These are phyloP conservation scores for Cutaneotrichosporon spelunceum DNA, from an alignment of 1,284 basidiomycete species.

Conservation along the genomic window DNA sequence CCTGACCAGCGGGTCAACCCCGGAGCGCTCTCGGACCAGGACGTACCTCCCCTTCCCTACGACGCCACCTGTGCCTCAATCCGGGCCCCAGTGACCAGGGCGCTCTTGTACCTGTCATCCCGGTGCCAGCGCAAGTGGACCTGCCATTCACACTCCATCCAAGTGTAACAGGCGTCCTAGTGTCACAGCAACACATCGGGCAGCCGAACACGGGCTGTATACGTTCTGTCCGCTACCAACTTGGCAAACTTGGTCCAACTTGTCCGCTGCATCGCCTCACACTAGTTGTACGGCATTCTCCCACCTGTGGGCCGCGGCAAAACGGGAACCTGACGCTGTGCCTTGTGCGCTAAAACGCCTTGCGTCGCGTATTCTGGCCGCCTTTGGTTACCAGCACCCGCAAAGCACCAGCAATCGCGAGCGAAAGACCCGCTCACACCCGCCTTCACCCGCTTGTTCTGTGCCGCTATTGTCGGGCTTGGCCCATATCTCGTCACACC, in stretches of 20 bases:
- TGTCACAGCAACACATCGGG: no score
- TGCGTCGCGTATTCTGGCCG: neutral
- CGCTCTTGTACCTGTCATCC: neutral
- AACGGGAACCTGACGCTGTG: neutral
- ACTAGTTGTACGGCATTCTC: neutral
- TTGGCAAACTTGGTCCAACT: neutral
- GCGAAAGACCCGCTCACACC: neutral
- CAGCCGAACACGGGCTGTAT: no score
- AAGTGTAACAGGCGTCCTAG: neutral
- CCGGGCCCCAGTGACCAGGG: neutral
- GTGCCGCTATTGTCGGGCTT: neutral
- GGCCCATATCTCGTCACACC: neutral
- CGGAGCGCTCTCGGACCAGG: neutral
- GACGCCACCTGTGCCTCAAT: neutral
- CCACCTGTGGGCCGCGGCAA: neutral
- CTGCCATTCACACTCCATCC: neutral
- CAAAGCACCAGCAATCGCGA: neutral
- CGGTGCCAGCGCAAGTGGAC: neutral
- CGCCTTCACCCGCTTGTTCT: neutral
- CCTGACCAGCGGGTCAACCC: neutral
- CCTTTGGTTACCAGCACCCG: neutral
- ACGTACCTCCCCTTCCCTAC: neutral
- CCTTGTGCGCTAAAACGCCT: neutral
- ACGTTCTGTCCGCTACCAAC: no score
- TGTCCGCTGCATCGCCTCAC: neutral